Conservation (phyloP, 2,329 filamentous ascomycete species). For the Colletotrichum endophyticum region DNA sequence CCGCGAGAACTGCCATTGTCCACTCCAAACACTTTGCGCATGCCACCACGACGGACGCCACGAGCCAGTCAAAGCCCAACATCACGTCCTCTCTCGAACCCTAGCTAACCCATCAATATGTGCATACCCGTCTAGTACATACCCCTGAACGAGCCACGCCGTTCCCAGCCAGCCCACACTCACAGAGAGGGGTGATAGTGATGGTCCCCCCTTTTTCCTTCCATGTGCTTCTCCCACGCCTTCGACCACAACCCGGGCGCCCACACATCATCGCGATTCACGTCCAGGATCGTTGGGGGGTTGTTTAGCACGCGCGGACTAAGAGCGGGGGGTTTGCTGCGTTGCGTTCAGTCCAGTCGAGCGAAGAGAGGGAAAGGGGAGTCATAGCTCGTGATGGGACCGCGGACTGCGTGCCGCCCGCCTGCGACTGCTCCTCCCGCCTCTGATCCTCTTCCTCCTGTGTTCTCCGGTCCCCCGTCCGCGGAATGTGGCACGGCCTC, state of each 20-base stretch:
- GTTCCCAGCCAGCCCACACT: background rate
- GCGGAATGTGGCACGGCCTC: background rate
- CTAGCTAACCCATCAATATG: background rate
- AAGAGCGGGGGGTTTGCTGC: background rate
- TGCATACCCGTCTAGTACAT: background rate
- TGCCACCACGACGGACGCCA: background rate
- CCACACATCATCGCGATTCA: background rate
- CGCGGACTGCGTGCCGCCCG: background rate
- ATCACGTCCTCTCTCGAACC: background rate
- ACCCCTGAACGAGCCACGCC: background rate
- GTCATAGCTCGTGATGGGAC: background rate
- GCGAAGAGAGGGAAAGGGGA: background rate
- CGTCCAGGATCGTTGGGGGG: background rate
- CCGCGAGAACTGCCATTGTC: background rate
- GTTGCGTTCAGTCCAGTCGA: background rate
- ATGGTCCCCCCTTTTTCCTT: background rate
- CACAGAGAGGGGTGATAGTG: background rate
- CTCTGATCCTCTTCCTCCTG: background rate
- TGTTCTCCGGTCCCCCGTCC: background rate
- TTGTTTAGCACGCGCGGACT: background rate
- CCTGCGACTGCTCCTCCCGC: background rate
- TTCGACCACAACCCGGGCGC: background rate
- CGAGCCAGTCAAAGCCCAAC: background rate
- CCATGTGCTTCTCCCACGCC: background rate
- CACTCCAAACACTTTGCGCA: background rate